Base-by-base conservation (phyloP, 2,329 filamentous ascomycete genomes). In the Ophiocordyceps camponoti-leonardi region DNA sequence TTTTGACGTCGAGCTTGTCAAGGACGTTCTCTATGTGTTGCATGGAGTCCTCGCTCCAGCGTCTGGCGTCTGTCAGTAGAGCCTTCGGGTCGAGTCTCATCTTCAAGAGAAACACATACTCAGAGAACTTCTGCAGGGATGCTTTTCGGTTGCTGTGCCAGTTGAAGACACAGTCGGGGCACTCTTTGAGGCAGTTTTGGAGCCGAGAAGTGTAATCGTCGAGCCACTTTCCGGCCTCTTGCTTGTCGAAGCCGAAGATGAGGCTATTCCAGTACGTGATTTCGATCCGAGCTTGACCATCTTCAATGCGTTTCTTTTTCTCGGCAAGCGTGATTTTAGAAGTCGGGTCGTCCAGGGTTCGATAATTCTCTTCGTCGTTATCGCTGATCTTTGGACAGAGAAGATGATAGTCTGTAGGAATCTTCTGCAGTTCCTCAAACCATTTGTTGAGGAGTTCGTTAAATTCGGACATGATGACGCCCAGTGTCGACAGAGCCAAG, bases 61-160 rank as follows among this genome's bases (percentile, higher is more conserved):
- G 58, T 44, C 65, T 67, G 35, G 1, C 33, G 2, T 4, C 23
- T 7, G 49, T 61, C 44, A 63, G 54, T 46, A n/a, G 28, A 20
- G n/a, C 6, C 18, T 11, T 14, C 37, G 45, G 39, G n/a, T 18
- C 26, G 23, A 30, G 45, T 33, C 23, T n/a, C n/a, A n/a, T n/a
- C n/a, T n/a, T n/a, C n/a, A n/a, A n/a, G n/a, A n/a, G n/a, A 19
- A 5, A 33, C 23, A 61, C 67, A 54, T 66, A 78, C 70, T 79
- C 74, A 52, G 74, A 68, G 46, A 86, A 66, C 43, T 73, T 67
- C 48, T 77, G 74, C 30, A 84, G 63, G 50, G 83, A 74, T 46
- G 67, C 64, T 49, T 74, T 73, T 49, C 83, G 79, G 28, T 72
- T 73, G 56, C 77, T 77, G 59, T 88, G 83, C 73, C 84, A 88